Base-by-base conservation (phyloP, 2,329 filamentous ascomycete species). In the Geosmithia morbida region DNA sequence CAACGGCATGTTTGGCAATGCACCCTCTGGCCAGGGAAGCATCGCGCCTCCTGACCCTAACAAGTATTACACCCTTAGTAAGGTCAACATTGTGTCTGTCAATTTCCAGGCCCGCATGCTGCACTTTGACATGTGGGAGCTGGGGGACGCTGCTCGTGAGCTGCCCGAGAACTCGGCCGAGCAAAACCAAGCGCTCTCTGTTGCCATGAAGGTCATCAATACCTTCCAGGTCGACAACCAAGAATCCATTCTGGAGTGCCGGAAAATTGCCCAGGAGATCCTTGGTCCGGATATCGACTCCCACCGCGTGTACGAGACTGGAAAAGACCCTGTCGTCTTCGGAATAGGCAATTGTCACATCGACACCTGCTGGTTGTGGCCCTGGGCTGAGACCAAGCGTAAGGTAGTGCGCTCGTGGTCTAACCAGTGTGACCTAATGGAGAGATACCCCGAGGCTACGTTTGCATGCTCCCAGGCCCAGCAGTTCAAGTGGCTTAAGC, bases 341-440 rank as follows among this genome's bases (percentile, higher is more conserved):
- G 90, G 81, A 37, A 90, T 97, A 53, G 92, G 92, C 0, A 87
- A 98, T 62, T 98, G 92, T 56, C 92, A 98, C 64, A 98, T 98
- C 54, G 92, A 97, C 65, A 94, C 85, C 26, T 96, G 90, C 65
- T 98, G 92, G 92, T 73, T 98, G 37, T 98, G 92, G 92, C 92
- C 92, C 0, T 98, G 88, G 77, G 92, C 85, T 10, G 92, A 98
- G 69, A 97, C 92, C 0, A 96, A 94, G 68, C 85, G 92, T 58
- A 98, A 98, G 69, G 84, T 97, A 29, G 89, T 84, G 18, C 80
- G 92, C 43, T 96, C 89, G 10, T 98, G 92, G 92, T 90, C 87
- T 1, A 97, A 87, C 61, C 92, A 98, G 63, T 95, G 89, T 64
- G 84, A 95, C 58, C 69, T 98, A 56, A 87, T 98, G 75, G 92